Percentiles rank a stretch among this genome's conserved stretches.
phyloP scores from a whole-genome alignment of 192 early-diverging fungal species.

The Rhizoclosmatium sp. region DNA sequence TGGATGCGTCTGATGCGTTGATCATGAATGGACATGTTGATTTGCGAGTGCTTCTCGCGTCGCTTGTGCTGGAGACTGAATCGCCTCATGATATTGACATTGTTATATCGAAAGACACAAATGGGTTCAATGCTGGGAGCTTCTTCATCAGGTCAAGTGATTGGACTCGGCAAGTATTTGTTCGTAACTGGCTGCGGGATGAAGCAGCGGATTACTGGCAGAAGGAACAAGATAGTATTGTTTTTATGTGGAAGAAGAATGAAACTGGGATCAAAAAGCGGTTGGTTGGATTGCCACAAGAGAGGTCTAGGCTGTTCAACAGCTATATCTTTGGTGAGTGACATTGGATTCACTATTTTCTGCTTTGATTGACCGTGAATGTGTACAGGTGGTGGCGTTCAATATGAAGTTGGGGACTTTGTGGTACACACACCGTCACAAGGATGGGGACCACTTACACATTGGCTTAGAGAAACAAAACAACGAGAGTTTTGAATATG shows the following conservation, averaged over 20 bases:
- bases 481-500: not conserved
- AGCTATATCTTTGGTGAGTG: not conserved
- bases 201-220: not conserved
- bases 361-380: too few relatives aligned
- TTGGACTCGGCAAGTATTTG: constrained; percentile 19
- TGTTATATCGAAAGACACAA: constrained; percentile 19
- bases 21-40: constrained; percentile 20
- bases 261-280: not conserved
- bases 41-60: not conserved
- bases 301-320: not conserved
- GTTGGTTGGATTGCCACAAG: not conserved
- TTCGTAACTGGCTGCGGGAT: not conserved
- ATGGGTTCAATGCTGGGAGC: constrained; percentile 8
- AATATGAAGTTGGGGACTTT: constrained; percentile 1
- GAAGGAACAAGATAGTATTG: constrained; percentile 4
- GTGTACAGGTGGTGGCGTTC: too few relatives aligned
- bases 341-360: not conserved
- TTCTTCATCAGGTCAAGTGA: constrained; percentile 15
- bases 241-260: not conserved
- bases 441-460: not conserved
- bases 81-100: not conserved
- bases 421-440: not conserved
- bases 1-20: constrained; percentile 15
- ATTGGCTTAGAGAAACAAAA: not conserved
- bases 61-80: not conserved